Conservation (phyloP, 306 rosid species). For the Quillaja saponaria region DNA sequence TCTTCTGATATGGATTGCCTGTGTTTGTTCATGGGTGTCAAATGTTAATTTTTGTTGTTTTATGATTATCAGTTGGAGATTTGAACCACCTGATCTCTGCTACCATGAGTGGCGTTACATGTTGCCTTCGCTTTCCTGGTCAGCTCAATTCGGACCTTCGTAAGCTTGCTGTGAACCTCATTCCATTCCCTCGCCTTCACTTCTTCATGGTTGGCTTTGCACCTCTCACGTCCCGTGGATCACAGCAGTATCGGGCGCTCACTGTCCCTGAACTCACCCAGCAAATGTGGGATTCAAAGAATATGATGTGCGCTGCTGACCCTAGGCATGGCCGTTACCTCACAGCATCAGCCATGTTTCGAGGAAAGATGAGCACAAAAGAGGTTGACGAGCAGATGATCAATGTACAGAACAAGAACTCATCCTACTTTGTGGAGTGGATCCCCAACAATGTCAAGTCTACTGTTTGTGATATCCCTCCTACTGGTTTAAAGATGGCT, state of each 20-base stretch:
- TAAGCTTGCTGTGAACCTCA: constrained; percentile 55
- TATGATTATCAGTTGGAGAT: constrained; percentile 56
- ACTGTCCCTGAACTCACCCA: constrained; percentile 55
- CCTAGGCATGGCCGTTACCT: constrained; percentile 61
- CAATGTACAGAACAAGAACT: constrained; percentile 63
- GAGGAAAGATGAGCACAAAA: constrained; percentile 32
- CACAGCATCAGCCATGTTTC: constrained; percentile 60
- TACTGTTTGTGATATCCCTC: constrained; percentile 56
- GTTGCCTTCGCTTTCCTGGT: constrained; percentile 63
- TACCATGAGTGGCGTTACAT: constrained; percentile 63
- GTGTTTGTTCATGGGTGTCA: neutral
- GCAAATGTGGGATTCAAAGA: constrained; percentile 33
- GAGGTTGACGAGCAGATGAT: neutral
- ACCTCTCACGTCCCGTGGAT: constrained; percentile 59
- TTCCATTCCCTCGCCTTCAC: constrained; percentile 63
- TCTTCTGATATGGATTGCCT: too few relatives aligned
- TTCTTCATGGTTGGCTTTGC: constrained; percentile 70
- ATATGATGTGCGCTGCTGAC: neutral
- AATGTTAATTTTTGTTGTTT: neutral
- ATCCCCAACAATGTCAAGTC: constrained; percentile 47
- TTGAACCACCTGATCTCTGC: constrained; percentile 58
- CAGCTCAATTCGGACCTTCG: constrained; percentile 58
- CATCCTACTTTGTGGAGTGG: constrained; percentile 39
- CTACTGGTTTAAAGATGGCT: constrained; percentile 56
- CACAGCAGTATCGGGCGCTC: constrained; percentile 60